Base-by-base conservation (phyloP, 2,329 filamentous ascomycete species). In the Raffaelea albimanens region DNA sequence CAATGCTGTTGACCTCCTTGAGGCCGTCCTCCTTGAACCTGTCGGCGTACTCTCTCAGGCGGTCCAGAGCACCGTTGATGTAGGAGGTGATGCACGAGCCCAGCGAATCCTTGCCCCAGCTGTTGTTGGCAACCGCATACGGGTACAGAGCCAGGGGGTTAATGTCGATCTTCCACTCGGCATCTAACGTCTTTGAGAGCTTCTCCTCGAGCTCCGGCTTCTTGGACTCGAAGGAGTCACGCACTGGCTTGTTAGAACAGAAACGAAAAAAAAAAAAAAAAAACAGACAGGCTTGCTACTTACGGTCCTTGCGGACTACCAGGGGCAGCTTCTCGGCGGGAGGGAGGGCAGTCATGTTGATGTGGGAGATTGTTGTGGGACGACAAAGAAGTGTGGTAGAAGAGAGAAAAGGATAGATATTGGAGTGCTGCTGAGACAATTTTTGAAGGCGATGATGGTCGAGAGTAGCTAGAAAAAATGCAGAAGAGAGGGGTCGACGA, bases 271-370 rank as follows among this genome's bases (percentile, higher is more conserved):
- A n/a, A 4, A 18, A n/a, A 29, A n/a, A 44, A 25, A 34, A 9
- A 14, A 4, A 19, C 13, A 19, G 14, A 21, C 2, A 11, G 9
- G 4, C 22, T 4, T n/a, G 7, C 3, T 29, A 59, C 61, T 55
- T 56, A 76, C 73, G 56, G 58, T 75, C 72, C 62, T 75, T 77
- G 58, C 73, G 71, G 40, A 71, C 56, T 29, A 67, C 68, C 52
- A 77, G 69, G 33, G 73, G 65, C 11, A 77, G 63, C 61, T 73
- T 77, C 52, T 69, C 72, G 40, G 64, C 66, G 8, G 72, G 70
- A 9, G 69, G 64, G 43, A 72, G 66, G 31, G 16, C 31, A 34
- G 31, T 10, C 31, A 34, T 34, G 9, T 9, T 38, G 34, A n/a
- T 7, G 14, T n/a, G 34, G 5, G 9, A 8, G 34, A 5, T 16